These are phyloP conservation scores for Raphidocelis subcapitata DNA, from an alignment of 139 green algal genomes.

Conservation along the genomic window DNA sequence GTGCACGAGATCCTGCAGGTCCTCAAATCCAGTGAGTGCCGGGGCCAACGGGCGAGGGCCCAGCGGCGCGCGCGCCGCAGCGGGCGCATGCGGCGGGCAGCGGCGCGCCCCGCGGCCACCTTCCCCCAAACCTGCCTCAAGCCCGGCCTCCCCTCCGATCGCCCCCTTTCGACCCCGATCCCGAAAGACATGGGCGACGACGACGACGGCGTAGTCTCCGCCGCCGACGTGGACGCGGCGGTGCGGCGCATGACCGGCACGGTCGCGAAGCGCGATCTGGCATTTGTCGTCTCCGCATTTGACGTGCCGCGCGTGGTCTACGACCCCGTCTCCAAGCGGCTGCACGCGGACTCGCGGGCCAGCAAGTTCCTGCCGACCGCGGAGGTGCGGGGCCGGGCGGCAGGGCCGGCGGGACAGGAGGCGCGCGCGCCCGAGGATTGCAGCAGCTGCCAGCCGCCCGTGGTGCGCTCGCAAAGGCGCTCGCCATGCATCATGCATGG, in stretches of 20 bases:
- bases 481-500: too few species aligned
- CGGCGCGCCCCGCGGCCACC: too few species aligned
- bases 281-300: constrained; percentile 17
- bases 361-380: constrained; percentile 23
- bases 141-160: too few species aligned
- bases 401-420: too few species aligned
- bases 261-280: not conserved
- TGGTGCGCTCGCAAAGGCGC: too few species aligned
- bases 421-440: constrained; percentile 62
- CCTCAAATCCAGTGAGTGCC: constrained; percentile 28
- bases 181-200: not conserved
- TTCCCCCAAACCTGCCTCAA: too few species aligned
- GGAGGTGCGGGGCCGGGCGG: constrained; percentile 8
- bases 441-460: too few species aligned
- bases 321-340: constrained; percentile 56
- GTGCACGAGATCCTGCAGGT: constrained; percentile 39
- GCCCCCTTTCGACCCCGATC: too few species aligned
- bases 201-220: not conserved
- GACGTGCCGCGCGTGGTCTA: constrained; percentile 48
- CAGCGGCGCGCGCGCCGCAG: too few species aligned
- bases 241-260: constrained; percentile 2
- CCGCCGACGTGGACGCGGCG: constrained; percentile 9
- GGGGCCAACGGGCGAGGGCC: too few species aligned
- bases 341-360: constrained; percentile 46
- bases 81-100: too few species aligned